These are phyloP conservation scores for Staphylotrichum longicolle DNA, from an alignment of 495 filamentous ascomycete genomes.

Conservation along the genomic window DNA sequence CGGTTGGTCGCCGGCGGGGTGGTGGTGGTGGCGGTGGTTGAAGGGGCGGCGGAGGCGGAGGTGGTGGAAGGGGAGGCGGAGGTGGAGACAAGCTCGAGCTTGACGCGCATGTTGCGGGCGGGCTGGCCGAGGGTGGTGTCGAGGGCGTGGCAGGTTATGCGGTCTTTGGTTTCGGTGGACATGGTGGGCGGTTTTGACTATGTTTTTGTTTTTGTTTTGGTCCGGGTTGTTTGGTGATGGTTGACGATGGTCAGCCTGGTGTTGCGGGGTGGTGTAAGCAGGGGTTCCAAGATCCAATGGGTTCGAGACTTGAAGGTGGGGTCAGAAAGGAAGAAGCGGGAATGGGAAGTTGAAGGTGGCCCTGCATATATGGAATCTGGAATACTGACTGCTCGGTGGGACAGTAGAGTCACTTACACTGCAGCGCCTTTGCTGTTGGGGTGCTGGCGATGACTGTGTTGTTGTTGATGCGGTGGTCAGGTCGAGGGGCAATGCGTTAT, in stretches of 20 bases:
- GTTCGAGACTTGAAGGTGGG: neutral
- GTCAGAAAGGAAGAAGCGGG: neutral
- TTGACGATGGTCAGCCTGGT: conserved; percentile 6
- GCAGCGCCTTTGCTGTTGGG: neutral
- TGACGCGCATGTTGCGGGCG: conserved; percentile 76
- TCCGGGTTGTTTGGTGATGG: neutral
- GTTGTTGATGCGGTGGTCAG: neutral
- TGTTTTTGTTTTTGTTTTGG: conserved; percentile 8
- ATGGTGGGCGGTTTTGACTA: conserved; percentile 2
- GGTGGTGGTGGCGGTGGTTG: conserved; percentile 29
- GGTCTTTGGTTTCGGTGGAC: conserved; percentile 42
- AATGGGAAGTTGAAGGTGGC: neutral
- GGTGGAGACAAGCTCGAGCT: conserved; percentile 64
- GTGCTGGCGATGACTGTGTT: neutral
- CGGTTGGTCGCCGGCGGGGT: conserved; percentile 22
- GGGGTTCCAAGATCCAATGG: no score
- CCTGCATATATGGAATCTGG: neutral
- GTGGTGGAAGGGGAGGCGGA: conserved; percentile 36
- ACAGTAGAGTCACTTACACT: conserved; percentile 1
- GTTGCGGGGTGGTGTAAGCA: conserved; percentile 20
- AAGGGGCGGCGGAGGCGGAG: conserved; percentile 23
- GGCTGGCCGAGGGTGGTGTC: conserved; percentile 60
- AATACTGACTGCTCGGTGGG: neutral
- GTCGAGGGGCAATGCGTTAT: neutral
- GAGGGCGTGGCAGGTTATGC: conserved; percentile 63